Evolutionary conservation across 495 filamentous ascomycete species (phyloP).

Genomic region (Physcia stellaris): DNA sequence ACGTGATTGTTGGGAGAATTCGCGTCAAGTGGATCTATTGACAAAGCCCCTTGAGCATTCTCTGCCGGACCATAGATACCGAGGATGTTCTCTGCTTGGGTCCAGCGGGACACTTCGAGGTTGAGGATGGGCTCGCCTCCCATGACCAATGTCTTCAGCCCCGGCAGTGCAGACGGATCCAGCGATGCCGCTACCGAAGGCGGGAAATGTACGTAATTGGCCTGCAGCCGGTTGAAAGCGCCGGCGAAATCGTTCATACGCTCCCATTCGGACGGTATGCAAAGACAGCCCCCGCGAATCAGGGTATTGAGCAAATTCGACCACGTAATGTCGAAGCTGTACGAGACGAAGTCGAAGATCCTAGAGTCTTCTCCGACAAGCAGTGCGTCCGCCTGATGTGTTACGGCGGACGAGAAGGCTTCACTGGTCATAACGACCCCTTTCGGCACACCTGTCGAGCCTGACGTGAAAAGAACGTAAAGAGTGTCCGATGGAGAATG

Average conservation of each 20-base stretch:
- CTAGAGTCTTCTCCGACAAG: conserved; percentile 25
- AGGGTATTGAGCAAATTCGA: conserved; percentile 36
- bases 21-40: conserved; percentile 13
- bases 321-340: conserved; percentile 41
- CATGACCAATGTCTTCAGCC: conserved; percentile 26
- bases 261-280: conserved; percentile 42
- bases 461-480: conserved; percentile 76
- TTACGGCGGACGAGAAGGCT: conserved; percentile 33
- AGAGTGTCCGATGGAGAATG: conserved; percentile 36
- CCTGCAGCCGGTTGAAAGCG: conserved; percentile 33
- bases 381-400: conserved; percentile 27
- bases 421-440: conserved; percentile 36
- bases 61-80: conserved; percentile 51
- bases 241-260: conserved; percentile 35
- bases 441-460: conserved; percentile 45
- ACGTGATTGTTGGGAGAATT: conserved; percentile 30
- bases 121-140: conserved; percentile 35
- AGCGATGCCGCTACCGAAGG: conserved; percentile 38
- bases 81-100: conserved; percentile 29
- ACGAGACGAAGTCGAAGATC: conserved; percentile 39
- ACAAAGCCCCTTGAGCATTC: conserved; percentile 21
- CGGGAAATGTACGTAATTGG: conserved; percentile 38
- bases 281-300: conserved; percentile 44
- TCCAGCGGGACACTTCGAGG: conserved; percentile 43
- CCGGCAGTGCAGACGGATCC: conserved; percentile 31